These are phyloP conservation scores for Calonectria montana DNA, from an alignment of 2,329 filamentous ascomycete species.

Conservation along the genomic window DNA sequence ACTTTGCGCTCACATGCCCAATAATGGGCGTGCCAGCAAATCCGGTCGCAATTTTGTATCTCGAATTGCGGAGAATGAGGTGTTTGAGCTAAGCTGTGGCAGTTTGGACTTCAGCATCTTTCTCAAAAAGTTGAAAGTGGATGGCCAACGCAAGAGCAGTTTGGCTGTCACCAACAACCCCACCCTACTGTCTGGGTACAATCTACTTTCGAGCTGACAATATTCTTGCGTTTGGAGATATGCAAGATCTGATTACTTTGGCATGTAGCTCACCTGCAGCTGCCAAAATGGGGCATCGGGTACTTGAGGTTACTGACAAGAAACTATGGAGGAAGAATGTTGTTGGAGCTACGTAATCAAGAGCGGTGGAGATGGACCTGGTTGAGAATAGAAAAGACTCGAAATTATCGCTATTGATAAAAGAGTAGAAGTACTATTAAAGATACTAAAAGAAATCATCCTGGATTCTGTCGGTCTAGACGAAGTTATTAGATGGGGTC, in stretches of 20 bases:
- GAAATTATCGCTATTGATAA: not conserved
- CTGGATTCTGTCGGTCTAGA: too few relatives aligned
- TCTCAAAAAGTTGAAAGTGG: constrained; percentile 48
- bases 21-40: constrained; percentile 56
- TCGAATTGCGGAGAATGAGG: constrained; percentile 44
- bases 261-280: not conserved
- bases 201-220: not conserved
- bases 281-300: not conserved
- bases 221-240: not conserved
- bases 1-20: constrained; percentile 26
- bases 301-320: not conserved
- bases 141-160: constrained; percentile 51
- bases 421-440: not conserved
- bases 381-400: not conserved
- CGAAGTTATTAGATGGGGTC: too few relatives aligned
- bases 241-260: not conserved
- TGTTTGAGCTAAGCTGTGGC: constrained; percentile 45
- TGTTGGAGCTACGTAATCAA: not conserved
- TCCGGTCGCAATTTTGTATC: constrained; percentile 52
- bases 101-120: constrained; percentile 29
- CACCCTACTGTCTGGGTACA: constrained; percentile 26
- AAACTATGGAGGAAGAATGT: not conserved
- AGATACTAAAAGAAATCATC: not conserved
- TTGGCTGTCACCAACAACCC: constrained; percentile 50
- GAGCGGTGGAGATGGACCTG: not conserved